Evolutionary conservation across 768 basidiomycete species (phyloP), one percentile per base, ranked within the genome.

Genomic region (Pisolithus albus): DNA sequence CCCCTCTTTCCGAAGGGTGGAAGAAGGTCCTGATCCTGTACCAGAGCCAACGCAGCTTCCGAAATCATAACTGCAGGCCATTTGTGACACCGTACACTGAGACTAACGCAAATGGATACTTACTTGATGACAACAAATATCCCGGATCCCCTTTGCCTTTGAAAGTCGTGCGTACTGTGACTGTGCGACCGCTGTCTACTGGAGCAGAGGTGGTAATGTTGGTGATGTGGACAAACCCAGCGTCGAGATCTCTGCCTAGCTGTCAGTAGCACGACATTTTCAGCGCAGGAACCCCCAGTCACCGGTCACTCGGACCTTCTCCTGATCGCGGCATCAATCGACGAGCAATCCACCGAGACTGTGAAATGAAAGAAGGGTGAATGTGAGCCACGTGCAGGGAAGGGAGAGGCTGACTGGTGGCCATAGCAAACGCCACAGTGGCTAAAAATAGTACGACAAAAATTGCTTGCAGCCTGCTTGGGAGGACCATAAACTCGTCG

Each of bases 91-190:
- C 56, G 50, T n/a, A 16, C 23, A 43, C 48, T 23, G 4, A 46
- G 38, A 47, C 10, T 36, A 30, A 7, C 23, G 23, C 18, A 41
- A 23, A 41, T 3, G 40, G 18, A 19, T 36, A 66, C 78, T 38
- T 64, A 81, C 82, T 62, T 8, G 84, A 66, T 16, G 82, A 80
- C 3, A 79, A 68, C 3, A 70, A 60, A 65, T 89, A 90, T 4
- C 89, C 86, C 7, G 92, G 88, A 61, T 93, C 92, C 7, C 88
- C 88, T 32, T 79, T 69, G 1, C 81, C 85, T 45, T 72, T 76
- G 55, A 91, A 72, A 5, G 73, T 75, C 6, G 81, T 82, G 59
- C 84, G 77, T 24, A 83, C 82, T 41, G 44, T 53, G 15, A 58
- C 80, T 64, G 15, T 80, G 60, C 36, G 68, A 64, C 38, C 66